Evolutionary conservation across 2,329 filamentous ascomycete genomes (phyloP).

Genomic region (Erysiphe pulchra): DNA sequence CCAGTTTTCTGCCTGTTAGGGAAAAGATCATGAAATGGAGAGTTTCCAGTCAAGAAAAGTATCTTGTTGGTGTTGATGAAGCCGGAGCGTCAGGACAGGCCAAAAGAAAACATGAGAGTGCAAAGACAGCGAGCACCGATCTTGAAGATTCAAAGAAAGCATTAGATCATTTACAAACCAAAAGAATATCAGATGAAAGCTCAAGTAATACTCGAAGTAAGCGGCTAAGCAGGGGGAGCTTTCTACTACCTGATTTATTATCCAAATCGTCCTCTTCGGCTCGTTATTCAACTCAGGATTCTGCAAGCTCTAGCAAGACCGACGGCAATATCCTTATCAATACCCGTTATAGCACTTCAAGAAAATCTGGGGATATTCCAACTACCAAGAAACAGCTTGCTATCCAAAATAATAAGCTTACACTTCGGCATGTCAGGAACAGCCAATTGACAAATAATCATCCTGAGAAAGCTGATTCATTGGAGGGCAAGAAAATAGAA

Average conservation of each 20-base stretch:
- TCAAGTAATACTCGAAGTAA: conserved; percentile 9
- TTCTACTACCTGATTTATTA: conserved; percentile 9
- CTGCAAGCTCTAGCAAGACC: conserved; percentile 6
- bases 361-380: conserved; percentile 5
- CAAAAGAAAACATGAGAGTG: conserved; percentile 5
- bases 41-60: conserved; percentile 4
- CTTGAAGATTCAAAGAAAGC: conserved; percentile 1
- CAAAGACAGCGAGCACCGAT: conserved; percentile 10
- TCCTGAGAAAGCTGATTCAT: conserved; percentile 5
- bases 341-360: conserved; percentile 5
- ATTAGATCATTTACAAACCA: conserved; percentile 1
- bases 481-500: too few relatives aligned
- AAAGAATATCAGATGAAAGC: conserved; percentile 3
- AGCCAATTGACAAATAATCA: conserved; percentile 1
- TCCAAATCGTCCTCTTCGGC: conserved; percentile 7
- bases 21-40: conserved; percentile 6
- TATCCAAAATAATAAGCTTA: conserved; percentile 1
- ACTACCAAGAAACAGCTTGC: conserved; percentile 3
- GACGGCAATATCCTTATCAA: conserved; percentile 5
- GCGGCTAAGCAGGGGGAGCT: conserved; percentile 10
- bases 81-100: conserved; percentile 19
- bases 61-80: conserved; percentile 17
- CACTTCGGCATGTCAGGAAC: background rate
- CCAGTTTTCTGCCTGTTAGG: conserved; percentile 6
- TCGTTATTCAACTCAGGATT: conserved; percentile 5